These are phyloP conservation scores for Aspergillus hancockii DNA, from an alignment of 495 filamentous ascomycete genomes.

Conservation along the genomic window DNA sequence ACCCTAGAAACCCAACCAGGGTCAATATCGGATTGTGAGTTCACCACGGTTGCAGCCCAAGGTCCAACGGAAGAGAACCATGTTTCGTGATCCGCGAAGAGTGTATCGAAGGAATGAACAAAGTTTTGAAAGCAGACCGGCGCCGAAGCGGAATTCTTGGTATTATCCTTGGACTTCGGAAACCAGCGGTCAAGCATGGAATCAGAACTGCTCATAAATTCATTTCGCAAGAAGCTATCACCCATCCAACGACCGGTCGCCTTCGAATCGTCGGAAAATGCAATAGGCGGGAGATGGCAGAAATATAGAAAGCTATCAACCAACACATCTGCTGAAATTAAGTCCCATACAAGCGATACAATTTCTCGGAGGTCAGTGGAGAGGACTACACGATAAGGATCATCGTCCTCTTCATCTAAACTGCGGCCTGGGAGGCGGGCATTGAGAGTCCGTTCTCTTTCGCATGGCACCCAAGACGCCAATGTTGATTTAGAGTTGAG, in stretches of 20 bases:
- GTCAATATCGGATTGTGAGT: constrained; percentile 25
- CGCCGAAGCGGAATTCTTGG: constrained; percentile 16
- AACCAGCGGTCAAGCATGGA: constrained; percentile 32
- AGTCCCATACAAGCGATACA: constrained; percentile 53
- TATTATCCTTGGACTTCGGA: constrained; percentile 6
- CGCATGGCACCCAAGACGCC: constrained; percentile 60
- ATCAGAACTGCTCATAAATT: constrained; percentile 32
- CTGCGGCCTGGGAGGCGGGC: constrained; percentile 65
- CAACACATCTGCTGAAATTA: constrained; percentile 40
- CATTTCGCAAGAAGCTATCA: constrained; percentile 50
- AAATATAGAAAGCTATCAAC: constrained; percentile 71
- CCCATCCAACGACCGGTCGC: constrained; percentile 38
- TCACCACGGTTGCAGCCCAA: constrained; percentile 27
- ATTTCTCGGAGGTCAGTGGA: constrained; percentile 72
- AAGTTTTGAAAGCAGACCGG: constrained; percentile 30
- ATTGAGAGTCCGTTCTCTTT: constrained; percentile 48
- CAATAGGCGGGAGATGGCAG: constrained; percentile 61
- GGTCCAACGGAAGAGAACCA: constrained; percentile 48
- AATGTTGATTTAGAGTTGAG: constrained; percentile 37
- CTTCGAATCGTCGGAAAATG: constrained; percentile 18
- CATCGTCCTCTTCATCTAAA: constrained; percentile 67
- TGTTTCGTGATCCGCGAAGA: constrained; percentile 33
- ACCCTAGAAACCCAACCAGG: constrained; percentile 51
- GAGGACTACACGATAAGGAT: constrained; percentile 76
- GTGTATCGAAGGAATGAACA: constrained; percentile 37